Conservation (phyloP, 352 stramenopile genomes). For the Phytophthora podocarpi region DNA sequence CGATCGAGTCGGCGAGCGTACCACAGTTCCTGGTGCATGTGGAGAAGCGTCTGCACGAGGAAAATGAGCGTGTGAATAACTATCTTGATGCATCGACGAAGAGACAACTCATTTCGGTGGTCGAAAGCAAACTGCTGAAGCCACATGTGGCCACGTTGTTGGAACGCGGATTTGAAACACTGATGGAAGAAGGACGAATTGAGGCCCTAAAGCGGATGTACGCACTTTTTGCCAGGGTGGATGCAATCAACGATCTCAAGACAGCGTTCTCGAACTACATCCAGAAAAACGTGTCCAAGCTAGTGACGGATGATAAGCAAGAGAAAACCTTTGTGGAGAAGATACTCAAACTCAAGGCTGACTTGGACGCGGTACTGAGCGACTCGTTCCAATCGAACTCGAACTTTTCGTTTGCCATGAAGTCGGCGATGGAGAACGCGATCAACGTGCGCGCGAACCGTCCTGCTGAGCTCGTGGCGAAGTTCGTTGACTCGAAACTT, state of each 20-base stretch:
- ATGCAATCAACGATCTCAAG: slow-evolving; percentile 74
- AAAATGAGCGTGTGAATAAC: slow-evolving; percentile 72
- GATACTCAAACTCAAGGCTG: slow-evolving; percentile 84
- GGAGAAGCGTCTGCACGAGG: slow-evolving; percentile 86
- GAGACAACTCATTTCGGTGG: slow-evolving; percentile 68
- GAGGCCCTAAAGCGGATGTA: slow-evolving; percentile 92
- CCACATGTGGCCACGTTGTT: slow-evolving; percentile 84
- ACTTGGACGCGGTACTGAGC: slow-evolving; percentile 80
- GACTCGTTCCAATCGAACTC: slow-evolving; percentile 77
- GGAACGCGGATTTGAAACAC: slow-evolving; percentile 83
- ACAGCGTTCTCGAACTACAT: slow-evolving; percentile 76
- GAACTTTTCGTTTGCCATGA: slow-evolving; percentile 83
- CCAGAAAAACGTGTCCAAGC: slow-evolving; percentile 69
- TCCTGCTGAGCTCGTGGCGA: slow-evolving; percentile 90
- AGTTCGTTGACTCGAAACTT: slow-evolving; percentile 92
- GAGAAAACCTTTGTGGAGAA: slow-evolving; percentile 92
- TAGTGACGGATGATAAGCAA: slow-evolving; percentile 81
- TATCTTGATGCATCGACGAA: slow-evolving; percentile 80
- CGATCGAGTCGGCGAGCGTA: slow-evolving; percentile 69
- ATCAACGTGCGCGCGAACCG: slow-evolving; percentile 88
- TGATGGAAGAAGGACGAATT: slow-evolving; percentile 85
- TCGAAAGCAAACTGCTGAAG: slow-evolving; percentile 86
- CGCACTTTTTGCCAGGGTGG: slow-evolving; percentile 71
- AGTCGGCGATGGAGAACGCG: slow-evolving; percentile 89
- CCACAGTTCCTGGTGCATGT: slow-evolving; percentile 89